Base-by-base conservation (phyloP, 1,284 basidiomycete genomes). In the Polyporus tsugae region DNA sequence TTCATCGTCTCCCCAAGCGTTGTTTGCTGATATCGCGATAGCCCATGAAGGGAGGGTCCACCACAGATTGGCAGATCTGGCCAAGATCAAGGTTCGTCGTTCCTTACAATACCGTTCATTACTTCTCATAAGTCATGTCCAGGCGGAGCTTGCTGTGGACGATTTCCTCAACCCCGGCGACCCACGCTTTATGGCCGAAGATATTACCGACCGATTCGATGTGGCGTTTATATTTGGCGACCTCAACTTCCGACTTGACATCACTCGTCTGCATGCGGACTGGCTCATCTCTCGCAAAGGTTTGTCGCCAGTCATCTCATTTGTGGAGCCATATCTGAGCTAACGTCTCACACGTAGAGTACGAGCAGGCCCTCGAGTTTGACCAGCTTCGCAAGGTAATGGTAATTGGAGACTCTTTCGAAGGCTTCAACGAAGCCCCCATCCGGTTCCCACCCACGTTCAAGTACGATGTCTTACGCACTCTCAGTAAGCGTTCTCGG, bases 191-290 rank as follows among this genome's bases (percentile, higher is more conserved):
- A 82, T 86, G 78, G 83, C 86, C 25, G 92, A 94, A 87, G 92
- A 95, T 76, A 80, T 95, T 61, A 95, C 92, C 0, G 93, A 95
- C 76, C 88, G 86, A 73, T 96, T 95, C 73, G 95, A 97, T 76
- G 89, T 91, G 73, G 88, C 91, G 0, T 96, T 96, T 76, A 83
- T 95, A 49, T 93, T 87, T 72, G 94, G 94, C 4, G 95, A 95
- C 78, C 85, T 94, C 57, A 94, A 94, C 77, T 94, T 94, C 75
- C 84, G 92, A 46, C 79, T 94, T 59, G 88, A 93, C 71, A 86
- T 93, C 61, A 90, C 91, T 22, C 86, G 91, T 39, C 78, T 92
- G 19, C 91, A 93, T 75, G 92, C 91, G 2, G 91, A 93, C 76
- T 93, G 91, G 81, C 74, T 82, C n/a, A 80, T 82, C 55, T 76